Evolutionary conservation across 2,329 filamentous ascomycete species (phyloP).

Genomic region (Dothistroma septosporum): DNA sequence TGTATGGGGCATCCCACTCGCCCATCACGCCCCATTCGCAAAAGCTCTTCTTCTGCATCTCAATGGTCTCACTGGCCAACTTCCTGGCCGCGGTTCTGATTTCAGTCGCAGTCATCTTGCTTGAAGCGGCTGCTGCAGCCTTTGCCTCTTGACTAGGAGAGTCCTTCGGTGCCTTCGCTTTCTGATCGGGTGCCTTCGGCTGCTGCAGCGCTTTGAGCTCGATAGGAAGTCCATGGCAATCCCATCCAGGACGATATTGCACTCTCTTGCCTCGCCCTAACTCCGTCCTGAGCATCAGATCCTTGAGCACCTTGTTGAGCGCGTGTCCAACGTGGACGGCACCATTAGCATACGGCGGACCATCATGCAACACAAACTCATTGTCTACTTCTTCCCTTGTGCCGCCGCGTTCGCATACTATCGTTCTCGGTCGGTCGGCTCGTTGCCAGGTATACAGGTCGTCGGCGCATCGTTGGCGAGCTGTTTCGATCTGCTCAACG

Average conservation of each 20-base stretch:
- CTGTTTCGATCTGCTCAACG: conserved; percentile 45
- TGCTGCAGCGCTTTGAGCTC: conserved; percentile 84
- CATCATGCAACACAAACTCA: conserved; percentile 84
- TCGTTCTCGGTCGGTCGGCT: conserved; percentile 30
- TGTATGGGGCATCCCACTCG: conserved; percentile 73
- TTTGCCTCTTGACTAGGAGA: conserved; percentile 29
- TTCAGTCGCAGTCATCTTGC: conserved; percentile 45
- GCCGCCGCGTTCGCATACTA: conserved; percentile 34
- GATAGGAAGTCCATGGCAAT: conserved; percentile 95
- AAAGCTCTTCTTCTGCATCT: conserved; percentile 70
- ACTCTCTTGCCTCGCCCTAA: conserved; percentile 72
- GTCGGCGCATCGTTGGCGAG: conserved; percentile 76
- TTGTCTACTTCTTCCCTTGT: conserved; percentile 41
- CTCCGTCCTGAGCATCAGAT: conserved; percentile 80
- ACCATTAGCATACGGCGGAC: conserved; percentile 94
- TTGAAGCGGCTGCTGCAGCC: conserved; percentile 30
- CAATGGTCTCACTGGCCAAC: conserved; percentile 64
- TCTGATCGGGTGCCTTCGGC: conserved; percentile 35
- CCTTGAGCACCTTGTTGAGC: conserved; percentile 94
- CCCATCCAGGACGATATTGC: conserved; percentile 87
- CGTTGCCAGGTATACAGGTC: conserved; percentile 87
- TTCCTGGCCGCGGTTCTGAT: conserved; percentile 62
- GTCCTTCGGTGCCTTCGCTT: conserved; percentile 39
- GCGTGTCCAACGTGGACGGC: conserved; percentile 88
- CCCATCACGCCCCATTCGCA: conserved; percentile 72